Percentiles rank a stretch among this genome's conserved stretches.
Conservation (phyloP, 1,139 yeast genomes). For the Candida tetrigidarum region DNA sequence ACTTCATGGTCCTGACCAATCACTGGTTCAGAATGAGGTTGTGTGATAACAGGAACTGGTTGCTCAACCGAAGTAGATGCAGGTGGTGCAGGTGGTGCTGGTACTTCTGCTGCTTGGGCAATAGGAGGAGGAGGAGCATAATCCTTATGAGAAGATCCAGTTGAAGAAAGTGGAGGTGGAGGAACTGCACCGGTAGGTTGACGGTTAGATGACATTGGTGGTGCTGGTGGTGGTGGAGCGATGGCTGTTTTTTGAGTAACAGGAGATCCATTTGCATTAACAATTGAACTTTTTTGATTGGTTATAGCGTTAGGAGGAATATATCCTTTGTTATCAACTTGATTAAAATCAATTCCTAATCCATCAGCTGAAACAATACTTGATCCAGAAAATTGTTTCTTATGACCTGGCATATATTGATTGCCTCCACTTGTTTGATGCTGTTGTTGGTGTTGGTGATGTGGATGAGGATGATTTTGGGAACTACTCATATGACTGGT, state of each 20-base stretch:
- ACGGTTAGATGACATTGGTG: background rate
- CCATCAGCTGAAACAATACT: constrained; percentile 24
- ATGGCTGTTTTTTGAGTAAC: background rate
- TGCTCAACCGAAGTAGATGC: no score
- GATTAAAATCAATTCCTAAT: constrained; percentile 1
- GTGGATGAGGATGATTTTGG: background rate
- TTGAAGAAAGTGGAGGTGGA: background rate
- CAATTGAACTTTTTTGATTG: background rate
- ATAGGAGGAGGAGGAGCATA: constrained; percentile 4
- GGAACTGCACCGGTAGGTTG: no score
- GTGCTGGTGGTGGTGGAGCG: background rate
- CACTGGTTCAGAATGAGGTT: constrained; percentile 17
- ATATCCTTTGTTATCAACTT: constrained; percentile 1
- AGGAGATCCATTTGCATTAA: constrained; percentile 1
- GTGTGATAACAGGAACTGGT: constrained; percentile 1
- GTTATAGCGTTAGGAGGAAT: background rate
- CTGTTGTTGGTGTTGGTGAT: constrained; percentile 3
- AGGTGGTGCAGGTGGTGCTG: background rate
- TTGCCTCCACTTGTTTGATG: background rate
- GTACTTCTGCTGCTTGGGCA: background rate
- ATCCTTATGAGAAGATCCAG: background rate
- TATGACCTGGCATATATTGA: constrained; percentile 10
- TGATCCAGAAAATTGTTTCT: constrained; percentile 29
- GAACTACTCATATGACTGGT: background rate
- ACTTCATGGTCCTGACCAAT: background rate